A percentile compares a stretch with the other conserved stretches of the same genome.
Conservation (phyloP, 2,329 filamentous ascomycete species). For the Alternaria sp. region DNA sequence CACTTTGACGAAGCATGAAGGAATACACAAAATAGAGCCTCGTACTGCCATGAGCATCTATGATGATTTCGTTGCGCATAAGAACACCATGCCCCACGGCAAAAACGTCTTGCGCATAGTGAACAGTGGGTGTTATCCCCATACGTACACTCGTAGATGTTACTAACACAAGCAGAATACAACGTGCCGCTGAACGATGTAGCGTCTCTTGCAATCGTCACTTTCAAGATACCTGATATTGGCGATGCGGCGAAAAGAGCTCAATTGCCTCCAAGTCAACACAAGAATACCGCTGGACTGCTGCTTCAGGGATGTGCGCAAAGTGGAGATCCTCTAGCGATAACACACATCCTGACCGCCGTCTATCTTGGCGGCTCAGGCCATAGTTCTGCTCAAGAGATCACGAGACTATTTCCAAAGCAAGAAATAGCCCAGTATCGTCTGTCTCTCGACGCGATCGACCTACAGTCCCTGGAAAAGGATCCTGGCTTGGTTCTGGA, state of each 20-base stretch:
- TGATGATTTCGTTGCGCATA: conserved; percentile 33
- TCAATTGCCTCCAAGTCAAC: conserved; percentile 34
- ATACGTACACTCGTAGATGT: neutral
- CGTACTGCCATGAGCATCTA: conserved; percentile 34
- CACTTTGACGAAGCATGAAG: conserved; percentile 25
- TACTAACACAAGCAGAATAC: conserved; percentile 35
- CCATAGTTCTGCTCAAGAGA: conserved; percentile 18
- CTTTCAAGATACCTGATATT: conserved; percentile 36
- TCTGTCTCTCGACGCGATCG: conserved; percentile 30
- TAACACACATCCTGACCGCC: conserved; percentile 40
- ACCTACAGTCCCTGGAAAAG: conserved; percentile 19
- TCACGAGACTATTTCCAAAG: conserved; percentile 28
- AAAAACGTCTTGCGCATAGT: conserved; percentile 27
- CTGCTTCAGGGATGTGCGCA: conserved; percentile 42
- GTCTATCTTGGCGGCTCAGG: conserved; percentile 28
- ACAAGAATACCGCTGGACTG: conserved; percentile 25
- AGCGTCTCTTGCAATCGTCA: conserved; percentile 36
- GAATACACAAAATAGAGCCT: conserved; percentile 24
- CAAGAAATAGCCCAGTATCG: conserved; percentile 30
- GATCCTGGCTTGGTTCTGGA: conserved; percentile 26
- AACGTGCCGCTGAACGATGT: conserved; percentile 33
- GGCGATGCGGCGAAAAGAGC: conserved; percentile 27
- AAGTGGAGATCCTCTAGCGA: conserved; percentile 37
- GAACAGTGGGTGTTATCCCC: conserved; percentile 27
- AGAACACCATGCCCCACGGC: conserved; percentile 27